These are phyloP conservation scores for Gentiana straminea DNA, from an alignment of 257 asterid genomes.

Conservation along the genomic window DNA sequence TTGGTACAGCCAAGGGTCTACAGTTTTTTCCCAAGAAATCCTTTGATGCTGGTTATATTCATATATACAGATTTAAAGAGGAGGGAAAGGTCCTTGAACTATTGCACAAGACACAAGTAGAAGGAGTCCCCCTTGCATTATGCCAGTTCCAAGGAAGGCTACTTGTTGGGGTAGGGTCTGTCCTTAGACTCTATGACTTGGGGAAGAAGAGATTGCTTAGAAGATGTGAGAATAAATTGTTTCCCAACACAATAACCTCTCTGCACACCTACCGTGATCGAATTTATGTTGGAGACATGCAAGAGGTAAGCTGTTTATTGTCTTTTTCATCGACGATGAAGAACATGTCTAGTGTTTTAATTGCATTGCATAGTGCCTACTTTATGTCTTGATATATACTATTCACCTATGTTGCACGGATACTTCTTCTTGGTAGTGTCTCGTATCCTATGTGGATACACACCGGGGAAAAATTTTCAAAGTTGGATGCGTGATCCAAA, in stretches of 20 bases:
- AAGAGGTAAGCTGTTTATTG: slow-evolving; percentile 58
- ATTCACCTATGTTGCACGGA: too few species aligned
- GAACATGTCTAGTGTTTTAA: too few species aligned
- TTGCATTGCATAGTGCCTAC: too few species aligned
- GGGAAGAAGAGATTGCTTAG: slow-evolving; percentile 86
- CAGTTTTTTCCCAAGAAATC: slow-evolving; percentile 88
- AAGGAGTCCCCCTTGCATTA: slow-evolving; percentile 89
- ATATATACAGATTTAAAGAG: slow-evolving; percentile 89
- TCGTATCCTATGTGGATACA: too few species aligned
- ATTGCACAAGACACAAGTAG: slow-evolving; percentile 96
- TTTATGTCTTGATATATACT: too few species aligned
- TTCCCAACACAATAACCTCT: slow-evolving; percentile 77
- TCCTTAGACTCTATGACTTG: slow-evolving; percentile 90
- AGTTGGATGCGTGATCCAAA: too few species aligned
- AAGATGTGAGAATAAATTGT: slow-evolving; percentile 92
- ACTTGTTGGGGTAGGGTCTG: slow-evolving; percentile 85
- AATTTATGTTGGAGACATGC: slow-evolving; percentile 97
- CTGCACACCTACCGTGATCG: slow-evolving; percentile 94
- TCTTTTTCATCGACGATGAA: too few species aligned
- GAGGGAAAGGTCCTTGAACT: slow-evolving; percentile 93
- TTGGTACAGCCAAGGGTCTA: slow-evolving; percentile 95
- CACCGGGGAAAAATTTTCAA: too few species aligned
- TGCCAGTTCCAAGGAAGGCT: slow-evolving; percentile 95
- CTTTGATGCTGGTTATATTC: slow-evolving; percentile 80
- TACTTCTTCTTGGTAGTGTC: neutral